Conservation (phyloP, 352 stramenopile genomes). For the Phytophthora constricta region DNA sequence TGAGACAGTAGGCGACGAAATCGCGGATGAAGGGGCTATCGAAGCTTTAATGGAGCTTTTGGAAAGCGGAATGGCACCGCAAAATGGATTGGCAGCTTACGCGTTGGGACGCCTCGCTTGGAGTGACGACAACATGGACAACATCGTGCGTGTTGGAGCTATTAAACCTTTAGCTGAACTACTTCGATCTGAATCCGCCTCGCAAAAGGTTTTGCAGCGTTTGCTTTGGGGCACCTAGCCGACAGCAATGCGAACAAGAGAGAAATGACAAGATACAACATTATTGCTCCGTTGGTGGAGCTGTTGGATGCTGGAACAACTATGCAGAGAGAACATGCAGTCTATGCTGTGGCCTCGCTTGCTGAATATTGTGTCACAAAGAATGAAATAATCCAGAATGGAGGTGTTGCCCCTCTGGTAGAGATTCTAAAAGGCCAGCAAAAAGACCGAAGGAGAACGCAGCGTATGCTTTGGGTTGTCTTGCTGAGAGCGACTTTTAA, state of each 20-base stretch:
- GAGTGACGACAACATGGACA: neutral
- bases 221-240: slow-evolving; percentile 4
- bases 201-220: slow-evolving; percentile 7
- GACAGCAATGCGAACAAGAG: neutral
- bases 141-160: neutral
- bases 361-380: neutral
- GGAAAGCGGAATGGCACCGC: neutral
- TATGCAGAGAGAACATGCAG: slow-evolving; percentile 1
- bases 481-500: slow-evolving; percentile 5
- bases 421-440: neutral
- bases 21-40: slow-evolving; percentile 12
- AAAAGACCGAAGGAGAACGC: neutral
- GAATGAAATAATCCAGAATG: neutral
- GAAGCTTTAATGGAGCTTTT: neutral
- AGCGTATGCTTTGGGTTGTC: slow-evolving; percentile 13
- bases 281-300: neutral
- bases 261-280: neutral
- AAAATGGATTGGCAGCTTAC: slow-evolving; percentile 2
- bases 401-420: neutral
- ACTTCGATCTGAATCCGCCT: neutral
- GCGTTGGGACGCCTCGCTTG: slow-evolving; percentile 5
- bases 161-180: slow-evolving; percentile 1
- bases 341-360: neutral
- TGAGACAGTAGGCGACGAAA: neutral
- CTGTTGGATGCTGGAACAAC: neutral